Base-by-base conservation (phyloP, 371 early-diverging fungal species). In the Saksenaea oblongispora region DNA sequence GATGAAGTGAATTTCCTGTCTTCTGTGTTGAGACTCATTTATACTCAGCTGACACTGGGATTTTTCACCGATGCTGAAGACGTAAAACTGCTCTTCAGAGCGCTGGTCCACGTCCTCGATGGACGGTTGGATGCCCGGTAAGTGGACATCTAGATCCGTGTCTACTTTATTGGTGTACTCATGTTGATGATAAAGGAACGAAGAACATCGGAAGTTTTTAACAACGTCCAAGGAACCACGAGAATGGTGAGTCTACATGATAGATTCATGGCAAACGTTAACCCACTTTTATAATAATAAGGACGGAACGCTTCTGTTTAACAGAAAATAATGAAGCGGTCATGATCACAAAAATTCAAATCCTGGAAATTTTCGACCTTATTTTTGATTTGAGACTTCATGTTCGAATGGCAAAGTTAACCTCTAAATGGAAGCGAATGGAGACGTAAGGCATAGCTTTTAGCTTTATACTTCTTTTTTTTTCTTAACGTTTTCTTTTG, bases 321-420 rank as follows among this genome's bases (percentile, higher is more conserved):
- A 76, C 75, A 17, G 85, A 84, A 61, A 61, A 62, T 11, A 82
- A 73, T 31, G 69, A 67, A 24, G 62, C 67, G 3, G 70, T 75
- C 13, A 80, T 84, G 72, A 68, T 76, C 28, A 66, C 72, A 22
- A 85, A 85, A 61, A 81, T 85, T 13, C 81, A 80, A 53, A 77
- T 82, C 4, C 61, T 82, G 36, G 47, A 66, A 15, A 78, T 85
- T 24, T 76, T 85, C 58, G 82, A 85, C 41, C 55, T 75, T 22
- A 70, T 85, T 13, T 70, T 84, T 34, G 74, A 76, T 44, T 57
- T 85, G 9, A 64, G 84, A 31, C 61, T 80, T 5, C 75, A 79
- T 37, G 74, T 83, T 24, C 69, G 85, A 24, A 72, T 78, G 54
- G 58, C 60, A 5, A 73, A 69, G 53, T 51, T 75, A 11, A 67